A percentile compares a stretch with the other conserved stretches of the same genome.
Evolutionary conservation across 495 filamentous ascomycete genomes (phyloP).

Genomic region (Penicillium verhagenii): DNA sequence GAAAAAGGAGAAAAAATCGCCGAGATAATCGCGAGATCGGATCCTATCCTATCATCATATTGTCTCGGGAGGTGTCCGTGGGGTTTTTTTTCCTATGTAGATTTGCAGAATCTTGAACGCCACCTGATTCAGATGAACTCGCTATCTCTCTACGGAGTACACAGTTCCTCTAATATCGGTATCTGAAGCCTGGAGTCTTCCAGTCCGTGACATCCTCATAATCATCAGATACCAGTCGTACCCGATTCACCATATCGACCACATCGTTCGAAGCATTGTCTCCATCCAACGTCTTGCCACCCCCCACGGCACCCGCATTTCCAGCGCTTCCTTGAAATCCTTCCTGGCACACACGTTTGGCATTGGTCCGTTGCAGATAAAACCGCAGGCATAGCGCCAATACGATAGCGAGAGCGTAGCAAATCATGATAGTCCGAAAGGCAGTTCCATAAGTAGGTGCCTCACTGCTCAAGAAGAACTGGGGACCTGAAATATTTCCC

Average conservation of each 20-base stretch:
- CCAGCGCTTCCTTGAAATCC: conserved; percentile 42
- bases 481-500: conserved; percentile 42
- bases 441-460: conserved; percentile 42
- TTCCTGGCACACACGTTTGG: conserved; percentile 36
- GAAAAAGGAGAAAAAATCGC: no score
- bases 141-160: no score
- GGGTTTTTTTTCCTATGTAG: neutral
- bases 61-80: neutral
- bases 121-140: no score
- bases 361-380: conserved; percentile 44
- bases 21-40: neutral
- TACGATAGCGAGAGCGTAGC: conserved; percentile 44
- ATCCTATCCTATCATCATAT: neutral
- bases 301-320: conserved; percentile 35
- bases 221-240: conserved; percentile 34
- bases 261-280: conserved; percentile 18
- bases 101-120: neutral
- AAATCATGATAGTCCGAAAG: conserved; percentile 53
- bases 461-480: conserved; percentile 36
- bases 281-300: conserved; percentile 35
- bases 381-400: conserved; percentile 38
- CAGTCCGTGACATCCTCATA: conserved; percentile 55
- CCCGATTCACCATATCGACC: conserved; percentile 26
- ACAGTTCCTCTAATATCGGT: conserved; percentile 39
- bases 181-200: conserved; percentile 53